Conservation (phyloP, 257 asterid genomes). For the Solanum medicagineum region DNA sequence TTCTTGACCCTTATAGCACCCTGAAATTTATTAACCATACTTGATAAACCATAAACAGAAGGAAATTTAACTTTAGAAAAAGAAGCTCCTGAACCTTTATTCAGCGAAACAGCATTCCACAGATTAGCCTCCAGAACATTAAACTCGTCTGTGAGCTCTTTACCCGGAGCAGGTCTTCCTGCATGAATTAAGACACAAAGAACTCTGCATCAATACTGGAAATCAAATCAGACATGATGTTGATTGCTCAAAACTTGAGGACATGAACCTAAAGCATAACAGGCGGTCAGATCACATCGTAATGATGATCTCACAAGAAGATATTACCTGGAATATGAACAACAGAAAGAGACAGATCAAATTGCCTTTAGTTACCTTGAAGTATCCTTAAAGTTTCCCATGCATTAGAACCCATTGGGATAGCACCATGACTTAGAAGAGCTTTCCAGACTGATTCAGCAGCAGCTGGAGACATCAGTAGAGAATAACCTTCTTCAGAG, state of each 20-base stretch:
- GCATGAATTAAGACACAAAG: constrained; percentile 15
- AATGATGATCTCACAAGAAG: background rate
- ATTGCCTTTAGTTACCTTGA: constrained; percentile 38
- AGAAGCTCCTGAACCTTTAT: constrained; percentile 46
- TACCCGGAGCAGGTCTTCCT: constrained; percentile 92
- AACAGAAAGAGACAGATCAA: background rate
- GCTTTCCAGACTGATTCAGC: constrained; percentile 60
- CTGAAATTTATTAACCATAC: constrained; percentile 26
- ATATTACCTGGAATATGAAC: background rate
- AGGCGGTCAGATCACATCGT: background rate
- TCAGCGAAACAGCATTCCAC: constrained; percentile 81
- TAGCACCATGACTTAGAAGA: constrained; percentile 58
- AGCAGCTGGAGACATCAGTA: constrained; percentile 61
- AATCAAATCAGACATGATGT: background rate
- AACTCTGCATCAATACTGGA: background rate
- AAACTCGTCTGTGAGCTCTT: constrained; percentile 82
- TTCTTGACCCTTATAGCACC: constrained; percentile 97
- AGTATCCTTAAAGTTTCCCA: constrained; percentile 91
- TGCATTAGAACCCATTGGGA: constrained; percentile 61
- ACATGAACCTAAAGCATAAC: background rate
- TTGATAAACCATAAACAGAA: background rate
- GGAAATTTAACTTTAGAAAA: background rate
- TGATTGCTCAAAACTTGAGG: background rate
- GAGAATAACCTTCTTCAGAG: constrained; percentile 74
- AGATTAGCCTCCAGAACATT: constrained; percentile 93